Evolutionary conservation across 257 asterid species (phyloP), one percentile per base, ranked within the genome.

Genomic region (Schizonepeta tenuifolia): DNA sequence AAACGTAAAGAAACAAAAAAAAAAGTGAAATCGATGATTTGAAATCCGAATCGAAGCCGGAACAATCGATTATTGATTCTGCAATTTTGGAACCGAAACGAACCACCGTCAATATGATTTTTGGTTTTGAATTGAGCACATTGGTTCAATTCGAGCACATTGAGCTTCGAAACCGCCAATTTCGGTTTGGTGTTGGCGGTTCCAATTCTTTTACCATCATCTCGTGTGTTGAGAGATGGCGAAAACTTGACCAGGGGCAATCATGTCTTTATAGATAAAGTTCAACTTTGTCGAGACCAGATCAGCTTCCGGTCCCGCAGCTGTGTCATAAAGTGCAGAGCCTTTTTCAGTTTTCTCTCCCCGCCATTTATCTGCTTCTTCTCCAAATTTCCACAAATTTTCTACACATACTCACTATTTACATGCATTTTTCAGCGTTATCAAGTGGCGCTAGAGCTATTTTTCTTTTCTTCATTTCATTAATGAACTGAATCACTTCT

Each of bases 331-430:
- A 47, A 69, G 73, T 18, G 73, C 7, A 4, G 21, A 33, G 6
- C 63, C 51, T 51, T 35, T 47, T 66, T 17, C 31, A 7, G 38
- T 41, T 41, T 35, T 5, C 31, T 26, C 59, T 44, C 71, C 58
- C 8, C 71, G 71, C 71, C 71, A 65, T 65, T 65, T 24, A 20
- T 46, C 21, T 46, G 17, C 71, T 66, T 15, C 58, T 65, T 15
- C 71, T 46, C 54, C 69, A 41, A 9, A n/a, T 5, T 65, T 20
- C 11, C 31, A 3, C n/a, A 17, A 0, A 9, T 49, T 67, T 50
- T 10, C 71, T 8, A 47, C 24, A 15, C 40, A 33, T 4, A 6
- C 5, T 47, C 59, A 46, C 22, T n/a, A 5, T 49, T 67, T 46
- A 0, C 57, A 31, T 44, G 72, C 72, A 50, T 49, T 67, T 31